A percentile compares a stretch with the other conserved stretches of the same genome.
phyloP scores from a whole-genome alignment of 1,139 yeast species.

The Sporopachydermia cereana region DNA sequence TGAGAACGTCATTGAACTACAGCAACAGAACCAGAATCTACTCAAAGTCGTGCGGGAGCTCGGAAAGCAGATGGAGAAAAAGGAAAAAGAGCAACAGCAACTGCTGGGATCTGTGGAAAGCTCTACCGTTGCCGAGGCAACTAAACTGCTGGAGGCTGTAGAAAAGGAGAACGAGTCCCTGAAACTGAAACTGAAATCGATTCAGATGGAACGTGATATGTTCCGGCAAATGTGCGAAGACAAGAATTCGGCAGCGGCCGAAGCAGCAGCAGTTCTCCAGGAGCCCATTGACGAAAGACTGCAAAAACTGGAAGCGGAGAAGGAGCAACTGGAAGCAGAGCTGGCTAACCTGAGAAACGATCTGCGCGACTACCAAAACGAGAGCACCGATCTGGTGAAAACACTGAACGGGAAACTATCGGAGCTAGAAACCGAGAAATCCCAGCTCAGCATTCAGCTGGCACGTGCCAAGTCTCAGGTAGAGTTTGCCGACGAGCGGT shows the following conservation, averaged over 20 bases:
- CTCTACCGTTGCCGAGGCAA: slow-evolving; percentile 62
- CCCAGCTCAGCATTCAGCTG: slow-evolving; percentile 32
- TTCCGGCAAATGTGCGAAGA: slow-evolving; percentile 34
- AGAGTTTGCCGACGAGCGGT: slow-evolving; percentile 36
- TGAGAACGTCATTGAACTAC: slow-evolving; percentile 52
- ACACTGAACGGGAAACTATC: slow-evolving; percentile 30
- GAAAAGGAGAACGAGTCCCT: slow-evolving; percentile 48
- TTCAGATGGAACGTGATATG: slow-evolving; percentile 55
- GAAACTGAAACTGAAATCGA: slow-evolving; percentile 39
- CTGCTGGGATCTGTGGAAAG: slow-evolving; percentile 38
- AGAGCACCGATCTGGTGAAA: slow-evolving; percentile 31
- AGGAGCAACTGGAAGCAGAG: slow-evolving; percentile 23
- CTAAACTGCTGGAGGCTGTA: slow-evolving; percentile 57
- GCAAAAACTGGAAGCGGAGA: slow-evolving; percentile 19
- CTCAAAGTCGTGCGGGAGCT: slow-evolving; percentile 55
- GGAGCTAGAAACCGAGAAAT: slow-evolving; percentile 35
- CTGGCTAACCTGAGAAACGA: slow-evolving; percentile 25
- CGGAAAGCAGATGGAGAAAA: slow-evolving; percentile 54
- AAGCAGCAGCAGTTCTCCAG: slow-evolving; percentile 18
- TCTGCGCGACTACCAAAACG: slow-evolving; percentile 27
- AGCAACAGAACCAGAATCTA: slow-evolving; percentile 62
- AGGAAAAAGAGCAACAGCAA: slow-evolving; percentile 32
- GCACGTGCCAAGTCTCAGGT: slow-evolving; percentile 36
- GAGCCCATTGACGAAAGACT: slow-evolving; percentile 14
- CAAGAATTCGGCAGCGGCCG: slow-evolving; percentile 12